Evolutionary conservation across 169 alveolate species (phyloP), one percentile per base, ranked within the genome.

Genomic region (Babesia caballi): DNA sequence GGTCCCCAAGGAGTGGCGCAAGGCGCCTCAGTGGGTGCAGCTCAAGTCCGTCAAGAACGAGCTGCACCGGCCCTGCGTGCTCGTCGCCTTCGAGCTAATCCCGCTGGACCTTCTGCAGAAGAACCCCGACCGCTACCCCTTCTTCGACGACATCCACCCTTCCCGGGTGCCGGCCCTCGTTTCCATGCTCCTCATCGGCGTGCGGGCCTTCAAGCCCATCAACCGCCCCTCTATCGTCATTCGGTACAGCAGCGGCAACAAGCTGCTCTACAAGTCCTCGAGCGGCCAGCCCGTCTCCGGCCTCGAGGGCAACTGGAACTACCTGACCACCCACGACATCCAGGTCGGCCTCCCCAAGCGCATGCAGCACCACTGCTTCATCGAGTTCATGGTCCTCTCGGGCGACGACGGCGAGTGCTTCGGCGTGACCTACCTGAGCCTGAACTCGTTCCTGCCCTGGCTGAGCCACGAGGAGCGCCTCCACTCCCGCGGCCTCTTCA

Each of bases 71-170:
- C 94, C 96, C 8, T 84, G 85, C 44, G 71, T 93, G 8, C 74
- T 93, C 47, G 90, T 90, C 12, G 93, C 96, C 11, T 93, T 93
- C 36, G 97, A 93, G 57, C 81, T 93, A 32, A 85, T 93, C 2
- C 93, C 94, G 5, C 52, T 36, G n/a, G 93, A 87, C 51, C 84
- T 78, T 15, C 66, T 84, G 51, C 66, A 66, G 47, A 67, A 77
- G 38, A 81, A 76, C 25, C 83, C 85, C 7, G 83, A 70, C 27
- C 21, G 23, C 25, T 92, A 88, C 70, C 94, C 94, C 0, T 93
- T 92, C 75, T 93, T 75, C 74, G 95, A 91, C 56, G 97, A 93
- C 66, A 92, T 93, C n/a, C 63, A 94, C 19, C 97, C 97, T 0
- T 80, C 95, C 41, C 91, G 91, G 8, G 65, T 86, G 27, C 77